Evolutionary conservation across 176 grass and related monocot genomes (phyloP).

Genomic region (Musa itinerans): DNA sequence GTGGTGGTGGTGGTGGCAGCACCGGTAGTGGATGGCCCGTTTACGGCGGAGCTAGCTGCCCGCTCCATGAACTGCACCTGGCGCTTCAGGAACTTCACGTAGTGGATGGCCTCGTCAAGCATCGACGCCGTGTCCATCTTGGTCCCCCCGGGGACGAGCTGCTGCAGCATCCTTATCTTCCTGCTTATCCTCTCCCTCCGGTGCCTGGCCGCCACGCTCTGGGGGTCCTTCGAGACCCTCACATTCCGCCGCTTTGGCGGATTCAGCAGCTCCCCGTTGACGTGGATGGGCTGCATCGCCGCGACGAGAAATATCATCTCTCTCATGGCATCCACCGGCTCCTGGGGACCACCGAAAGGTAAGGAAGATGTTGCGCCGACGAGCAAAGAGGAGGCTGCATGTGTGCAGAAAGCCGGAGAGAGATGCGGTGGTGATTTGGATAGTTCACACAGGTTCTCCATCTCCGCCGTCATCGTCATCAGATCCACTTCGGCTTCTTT

Average conservation of each 20-base stretch:
- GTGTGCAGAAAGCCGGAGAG: too few species aligned
- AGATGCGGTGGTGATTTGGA: neutral
- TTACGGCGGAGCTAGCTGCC: constrained; percentile 23
- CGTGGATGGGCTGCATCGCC: constrained; percentile 82
- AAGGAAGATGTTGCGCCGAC: too few species aligned
- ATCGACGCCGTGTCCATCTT: constrained; percentile 98
- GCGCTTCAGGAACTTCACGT: constrained; percentile 92
- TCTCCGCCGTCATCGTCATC: neutral
- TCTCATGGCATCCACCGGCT: constrained; percentile 41
- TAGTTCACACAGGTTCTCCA: neutral
- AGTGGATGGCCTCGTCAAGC: constrained; percentile 94
- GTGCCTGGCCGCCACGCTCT: constrained; percentile 83
- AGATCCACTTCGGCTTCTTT: neutral
- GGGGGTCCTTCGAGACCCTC: constrained; percentile 79
- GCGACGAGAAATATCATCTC: constrained; percentile 94
- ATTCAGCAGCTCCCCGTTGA: constrained; percentile 57
- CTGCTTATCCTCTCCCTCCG: constrained; percentile 94
- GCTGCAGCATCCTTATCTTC: constrained; percentile 82
- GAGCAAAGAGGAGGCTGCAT: neutral
- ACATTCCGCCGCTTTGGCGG: constrained; percentile 90
- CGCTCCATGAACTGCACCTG: constrained; percentile 77
- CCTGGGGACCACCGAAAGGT: too few species aligned
- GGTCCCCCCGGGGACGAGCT: constrained; percentile 71
- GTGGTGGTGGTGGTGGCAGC: too few species aligned
- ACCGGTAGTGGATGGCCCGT: neutral